Percentiles rank a stretch among this genome's conserved stretches.
These are phyloP conservation scores for Leccinellum luteum DNA, from an alignment of 768 basidiomycete species.

Conservation along the genomic window DNA sequence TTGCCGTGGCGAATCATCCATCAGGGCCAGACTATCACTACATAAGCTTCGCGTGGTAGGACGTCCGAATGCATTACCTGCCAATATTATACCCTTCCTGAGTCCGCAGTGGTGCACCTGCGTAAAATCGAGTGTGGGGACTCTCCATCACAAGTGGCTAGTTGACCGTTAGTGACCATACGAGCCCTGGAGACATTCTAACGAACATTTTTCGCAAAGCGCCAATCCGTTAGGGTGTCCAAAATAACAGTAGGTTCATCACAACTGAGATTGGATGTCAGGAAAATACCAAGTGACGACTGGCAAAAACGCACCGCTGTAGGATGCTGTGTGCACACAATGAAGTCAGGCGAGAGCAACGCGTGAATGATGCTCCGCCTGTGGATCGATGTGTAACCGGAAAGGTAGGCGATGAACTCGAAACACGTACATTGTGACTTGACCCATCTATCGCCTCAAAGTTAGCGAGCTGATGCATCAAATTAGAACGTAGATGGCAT, in stretches of 20 bases:
- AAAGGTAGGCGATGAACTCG: background rate
- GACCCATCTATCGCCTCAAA: constrained; percentile 59
- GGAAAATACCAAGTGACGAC: background rate
- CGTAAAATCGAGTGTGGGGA: constrained; percentile 83
- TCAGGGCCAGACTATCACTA: constrained; percentile 63
- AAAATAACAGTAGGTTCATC: constrained; percentile 87
- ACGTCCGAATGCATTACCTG: constrained; percentile 45
- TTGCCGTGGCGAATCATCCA: constrained; percentile 77
- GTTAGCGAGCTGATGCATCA: constrained; percentile 9
- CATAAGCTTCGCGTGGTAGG: constrained; percentile 1
- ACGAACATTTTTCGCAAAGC: constrained; percentile 79
- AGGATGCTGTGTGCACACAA: constrained; percentile 84
- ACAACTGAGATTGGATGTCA: constrained; percentile 42
- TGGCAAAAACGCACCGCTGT: constrained; percentile 50
- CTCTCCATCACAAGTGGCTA: constrained; percentile 69
- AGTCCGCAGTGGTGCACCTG: constrained; percentile 86
- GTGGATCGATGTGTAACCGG: constrained; percentile 2
- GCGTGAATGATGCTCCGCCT: constrained; percentile 47
- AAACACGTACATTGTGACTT: constrained; percentile 75
- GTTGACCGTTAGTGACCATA: background rate
- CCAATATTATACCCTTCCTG: constrained; percentile 90
- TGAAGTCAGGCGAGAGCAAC: constrained; percentile 57
- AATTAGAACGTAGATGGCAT: constrained; percentile 29
- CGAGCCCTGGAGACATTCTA: background rate
- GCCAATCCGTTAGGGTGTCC: constrained; percentile 81